Evolutionary conservation across 1,139 yeast genomes (phyloP), one percentile per base, ranked within the genome.

Genomic region (Protomyces inouyei): DNA sequence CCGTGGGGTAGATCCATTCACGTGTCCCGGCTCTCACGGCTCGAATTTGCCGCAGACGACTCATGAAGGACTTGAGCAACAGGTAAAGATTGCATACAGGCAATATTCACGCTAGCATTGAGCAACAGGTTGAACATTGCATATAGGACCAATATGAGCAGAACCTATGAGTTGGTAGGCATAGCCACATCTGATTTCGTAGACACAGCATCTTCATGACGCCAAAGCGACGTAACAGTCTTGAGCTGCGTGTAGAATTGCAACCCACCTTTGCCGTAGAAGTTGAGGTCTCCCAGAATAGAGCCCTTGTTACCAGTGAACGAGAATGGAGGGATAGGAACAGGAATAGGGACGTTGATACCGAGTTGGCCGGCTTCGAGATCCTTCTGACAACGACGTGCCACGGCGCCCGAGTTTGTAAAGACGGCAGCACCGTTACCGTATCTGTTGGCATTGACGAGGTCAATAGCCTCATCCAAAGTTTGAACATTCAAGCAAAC

Each of bases 321-420:
- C 4, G 90, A 85, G 74, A 87, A 87, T 88, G 86, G 85, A 68
- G 93, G 92, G 73, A 87, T 78, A 66, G 92, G 92, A 23, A 87
- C 93, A n/a, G 92, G 93, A 69, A 87, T 87, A 35, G 93, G 92
- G 57, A 87, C 90, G 71, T 87, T 87, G 71, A 87, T 81, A 67
- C 93, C 93, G 65, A 87, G 88, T 76, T 87, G 92, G 35, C 93
- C 93, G 67, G 86, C 84, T 67, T 85, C 88, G 67, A 86, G 83
- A 70, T 84, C 82, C 77, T 83, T 85, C 73, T 83, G 85, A 79
- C 86, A 87, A 73, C 83, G 83, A 76, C 85, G 86, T 1, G 88
- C 87, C 25, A 84, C 79, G 28, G 87, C 79, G 18, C 93, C 93
- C 0, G 87, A 83, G 40, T 81, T 78, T 23, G 93, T 87, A 79